Base-by-base conservation (phyloP, 176 grass and related monocot genomes). In the Avena atlantica region DNA sequence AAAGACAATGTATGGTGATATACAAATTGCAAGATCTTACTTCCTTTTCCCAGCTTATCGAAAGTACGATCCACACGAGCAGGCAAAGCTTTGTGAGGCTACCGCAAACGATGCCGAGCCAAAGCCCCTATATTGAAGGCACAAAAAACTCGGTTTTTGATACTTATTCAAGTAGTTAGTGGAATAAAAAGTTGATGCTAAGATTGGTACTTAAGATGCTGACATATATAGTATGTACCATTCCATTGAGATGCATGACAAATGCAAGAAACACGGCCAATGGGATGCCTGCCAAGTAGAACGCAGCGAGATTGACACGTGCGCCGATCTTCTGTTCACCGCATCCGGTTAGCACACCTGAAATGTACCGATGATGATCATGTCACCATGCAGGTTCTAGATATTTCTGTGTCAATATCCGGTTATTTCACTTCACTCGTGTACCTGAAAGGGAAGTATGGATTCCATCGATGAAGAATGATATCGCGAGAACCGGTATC, bases 211-310 rank as follows among this genome's bases (percentile, higher is more conserved):
- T 21, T 60, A 21, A n/a, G 20, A n/a, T 23, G 58, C 5, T n/a
- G 20, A 48, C 4, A 34, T 34, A 34, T 34, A 7, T 47, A 3
- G 11, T 70, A 78, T 62, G 1, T 37, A 83, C 87, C 87, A 87
- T 74, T 62, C 78, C 85, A 42, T 87, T 87, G 12, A 81, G 27
- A 51, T 74, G 78, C 4, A 81, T 6, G 12, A 23, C 19, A 13
- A 87, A 87, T 1, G 78, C 85, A 52, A 81, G 78, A 0, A 87
- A 29, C 0, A 81, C 56, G 0, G 78, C 78, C 85, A 87, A 50
- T 1, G 85, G 85, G 19, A 86, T 86, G 8, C 85, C 77, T 37
- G 31, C 19, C 19, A 87, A 23, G 85, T 87, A 87, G 78, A 81
- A 87, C 1, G 78, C 78, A 0, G 55, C 68, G 8, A 81, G 78